Evolutionary conservation across 306 rosid genomes (phyloP).

Genomic region (Rosa multiflora): DNA sequence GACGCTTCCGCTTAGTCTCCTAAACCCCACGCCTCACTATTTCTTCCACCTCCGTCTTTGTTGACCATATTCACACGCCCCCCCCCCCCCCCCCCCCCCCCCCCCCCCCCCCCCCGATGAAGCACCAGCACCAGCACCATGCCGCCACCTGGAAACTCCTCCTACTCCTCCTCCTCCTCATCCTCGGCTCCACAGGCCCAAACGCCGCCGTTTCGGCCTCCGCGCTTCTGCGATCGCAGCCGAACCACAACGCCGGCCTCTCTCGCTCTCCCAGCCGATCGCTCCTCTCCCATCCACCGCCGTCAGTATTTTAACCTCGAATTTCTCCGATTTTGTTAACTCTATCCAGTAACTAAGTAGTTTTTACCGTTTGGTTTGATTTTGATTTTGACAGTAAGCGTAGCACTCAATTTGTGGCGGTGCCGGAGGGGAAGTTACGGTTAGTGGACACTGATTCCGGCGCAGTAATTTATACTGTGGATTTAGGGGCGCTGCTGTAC

Average conservation of each 20-base stretch:
- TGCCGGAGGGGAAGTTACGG: constrained; percentile 59
- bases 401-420: constrained; percentile 50
- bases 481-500: constrained; percentile 63
- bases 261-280: constrained; percentile 42
- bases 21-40: constrained; percentile 4
- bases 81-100: background rate
- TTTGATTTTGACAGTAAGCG: constrained; percentile 27
- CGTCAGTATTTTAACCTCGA: background rate
- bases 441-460: constrained; percentile 50
- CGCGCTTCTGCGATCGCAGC: constrained; percentile 9
- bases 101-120: constrained; percentile 28
- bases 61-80: background rate
- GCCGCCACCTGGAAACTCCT: constrained; percentile 1
- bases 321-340: background rate
- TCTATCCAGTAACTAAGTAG: background rate
- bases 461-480: constrained; percentile 64
- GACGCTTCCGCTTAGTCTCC: background rate
- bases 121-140: background rate
- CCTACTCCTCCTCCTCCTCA: background rate
- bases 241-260: constrained; percentile 3
- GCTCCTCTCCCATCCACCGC: constrained; percentile 49
- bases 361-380: constrained; percentile 1
- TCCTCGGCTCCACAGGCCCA: background rate
- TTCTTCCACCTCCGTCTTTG: background rate
- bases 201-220: background rate